A percentile compares a stretch with the other conserved stretches of the same genome.
These are phyloP conservation scores for Conoideocrella luteorostrata DNA, from an alignment of 2,329 filamentous ascomycete genomes.

Conservation along the genomic window DNA sequence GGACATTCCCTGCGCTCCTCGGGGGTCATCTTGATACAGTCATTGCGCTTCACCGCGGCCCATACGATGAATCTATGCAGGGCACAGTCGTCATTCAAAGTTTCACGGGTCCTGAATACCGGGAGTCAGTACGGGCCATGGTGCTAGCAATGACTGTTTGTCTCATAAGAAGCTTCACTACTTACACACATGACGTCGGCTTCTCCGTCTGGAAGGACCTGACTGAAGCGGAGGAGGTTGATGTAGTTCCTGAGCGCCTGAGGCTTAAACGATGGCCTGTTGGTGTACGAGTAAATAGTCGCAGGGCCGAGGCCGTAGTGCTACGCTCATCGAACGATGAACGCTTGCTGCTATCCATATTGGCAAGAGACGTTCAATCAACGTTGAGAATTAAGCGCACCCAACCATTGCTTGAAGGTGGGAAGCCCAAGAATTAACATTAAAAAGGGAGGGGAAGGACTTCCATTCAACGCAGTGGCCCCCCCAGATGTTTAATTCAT, in stretches of 20 bases:
- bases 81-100: slow-evolving; percentile 42
- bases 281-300: slow-evolving; percentile 10
- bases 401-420: neutral
- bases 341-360: slow-evolving; percentile 9
- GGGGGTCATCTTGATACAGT: slow-evolving; percentile 37
- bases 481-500: neutral
- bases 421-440: too few relatives aligned
- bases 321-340: slow-evolving; percentile 13
- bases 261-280: slow-evolving; percentile 9
- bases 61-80: slow-evolving; percentile 50
- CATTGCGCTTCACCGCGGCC: slow-evolving; percentile 50
- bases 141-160: neutral
- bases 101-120: slow-evolving; percentile 34
- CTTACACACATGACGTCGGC: slow-evolving; percentile 12
- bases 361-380: neutral
- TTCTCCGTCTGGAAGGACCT: slow-evolving; percentile 10
- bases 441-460: neutral
- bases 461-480: neutral
- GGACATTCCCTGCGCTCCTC: slow-evolving; percentile 46
- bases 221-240: slow-evolving; percentile 6
- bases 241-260: slow-evolving; percentile 7
- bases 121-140: slow-evolving; percentile 12
- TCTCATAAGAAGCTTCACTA: neutral
- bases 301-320: slow-evolving; percentile 8
- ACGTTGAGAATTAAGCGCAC: neutral